Evolutionary conservation across 225 moss, liverwort and hornwort genomes (phyloP).

Genomic region (Polytrichum formosum): DNA sequence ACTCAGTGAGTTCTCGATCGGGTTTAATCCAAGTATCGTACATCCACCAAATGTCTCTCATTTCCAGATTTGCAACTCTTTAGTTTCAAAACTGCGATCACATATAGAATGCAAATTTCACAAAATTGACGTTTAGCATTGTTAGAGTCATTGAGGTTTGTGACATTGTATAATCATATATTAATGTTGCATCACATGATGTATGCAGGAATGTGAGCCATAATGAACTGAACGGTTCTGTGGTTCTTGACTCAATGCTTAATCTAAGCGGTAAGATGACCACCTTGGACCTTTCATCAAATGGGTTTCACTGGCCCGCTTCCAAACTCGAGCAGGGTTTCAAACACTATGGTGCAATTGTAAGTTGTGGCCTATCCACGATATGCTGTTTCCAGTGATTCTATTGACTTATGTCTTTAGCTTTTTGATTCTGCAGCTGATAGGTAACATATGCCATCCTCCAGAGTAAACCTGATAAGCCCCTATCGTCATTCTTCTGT

Average conservation of each 20-base stretch:
- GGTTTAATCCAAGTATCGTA: background rate
- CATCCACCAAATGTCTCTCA: background rate
- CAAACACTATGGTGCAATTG: conserved; percentile 8
- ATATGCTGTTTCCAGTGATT: too few relatives aligned
- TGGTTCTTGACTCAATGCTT: background rate
- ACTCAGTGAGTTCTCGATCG: background rate
- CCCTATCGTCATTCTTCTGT: too few relatives aligned
- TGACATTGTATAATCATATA: too few relatives aligned
- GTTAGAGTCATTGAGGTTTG: too few relatives aligned
- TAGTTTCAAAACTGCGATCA: too few relatives aligned
- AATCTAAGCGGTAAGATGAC: background rate
- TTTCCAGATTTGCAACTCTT: too few relatives aligned
- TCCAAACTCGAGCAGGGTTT: conserved; percentile 10
- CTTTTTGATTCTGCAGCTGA: too few relatives aligned
- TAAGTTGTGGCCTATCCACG: background rate
- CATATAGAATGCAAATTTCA: too few relatives aligned
- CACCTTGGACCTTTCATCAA: conserved; percentile 12
- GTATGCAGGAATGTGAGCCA: background rate
- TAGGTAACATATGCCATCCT: too few relatives aligned
- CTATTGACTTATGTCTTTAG: too few relatives aligned
- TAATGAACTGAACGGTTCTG: background rate
- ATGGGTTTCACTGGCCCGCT: conserved; percentile 16
- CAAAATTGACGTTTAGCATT: too few relatives aligned
- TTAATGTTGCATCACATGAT: background rate
- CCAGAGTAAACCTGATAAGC: too few relatives aligned